These are phyloP conservation scores for Linnemannia exigua DNA, from an alignment of 192 early-diverging fungal genomes.

Conservation along the genomic window DNA sequence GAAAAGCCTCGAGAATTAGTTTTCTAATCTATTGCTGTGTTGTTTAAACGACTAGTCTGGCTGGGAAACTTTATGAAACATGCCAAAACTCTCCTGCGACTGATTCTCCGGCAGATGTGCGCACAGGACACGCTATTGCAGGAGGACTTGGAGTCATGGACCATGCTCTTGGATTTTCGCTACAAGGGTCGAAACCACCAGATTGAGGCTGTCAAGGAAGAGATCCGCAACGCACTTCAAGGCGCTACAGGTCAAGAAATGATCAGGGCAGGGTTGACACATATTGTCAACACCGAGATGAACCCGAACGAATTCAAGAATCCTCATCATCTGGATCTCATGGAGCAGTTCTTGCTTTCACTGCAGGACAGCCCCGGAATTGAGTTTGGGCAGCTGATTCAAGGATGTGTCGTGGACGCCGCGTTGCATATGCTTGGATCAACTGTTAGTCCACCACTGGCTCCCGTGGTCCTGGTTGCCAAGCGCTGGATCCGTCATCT, in stretches of 20 bases:
- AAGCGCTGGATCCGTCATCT: slow-evolving; percentile 53
- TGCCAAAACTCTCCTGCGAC: slow-evolving; percentile 40
- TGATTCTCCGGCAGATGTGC: slow-evolving; percentile 38
- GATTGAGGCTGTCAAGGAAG: slow-evolving; percentile 50
- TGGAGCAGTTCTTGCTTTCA: slow-evolving; percentile 42
- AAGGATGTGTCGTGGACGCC: slow-evolving; percentile 32
- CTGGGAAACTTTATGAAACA: slow-evolving; percentile 42
- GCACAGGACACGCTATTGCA: slow-evolving; percentile 23
- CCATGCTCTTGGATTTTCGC: slow-evolving; percentile 41
- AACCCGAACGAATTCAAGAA: slow-evolving; percentile 55
- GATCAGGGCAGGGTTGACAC: slow-evolving; percentile 36
- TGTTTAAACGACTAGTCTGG: slow-evolving; percentile 30
- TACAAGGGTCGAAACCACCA: slow-evolving; percentile 49
- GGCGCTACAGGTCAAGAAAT: slow-evolving; percentile 34
- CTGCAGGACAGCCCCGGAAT: slow-evolving; percentile 47
- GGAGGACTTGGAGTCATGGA: slow-evolving; percentile 51
- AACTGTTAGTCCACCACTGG: slow-evolving; percentile 21
- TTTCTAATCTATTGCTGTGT: neutral
- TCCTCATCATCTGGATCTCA: slow-evolving; percentile 46
- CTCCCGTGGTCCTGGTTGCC: slow-evolving; percentile 31
- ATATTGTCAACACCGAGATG: slow-evolving; percentile 47
- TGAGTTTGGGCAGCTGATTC: slow-evolving; percentile 48
- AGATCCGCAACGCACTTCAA: slow-evolving; percentile 33
- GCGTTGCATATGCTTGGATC: slow-evolving; percentile 34
- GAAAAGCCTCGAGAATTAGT: neutral